phyloP scores from a whole-genome alignment of 2,329 filamentous ascomycete genomes.

The Exophiala lecanii-corni region DNA sequence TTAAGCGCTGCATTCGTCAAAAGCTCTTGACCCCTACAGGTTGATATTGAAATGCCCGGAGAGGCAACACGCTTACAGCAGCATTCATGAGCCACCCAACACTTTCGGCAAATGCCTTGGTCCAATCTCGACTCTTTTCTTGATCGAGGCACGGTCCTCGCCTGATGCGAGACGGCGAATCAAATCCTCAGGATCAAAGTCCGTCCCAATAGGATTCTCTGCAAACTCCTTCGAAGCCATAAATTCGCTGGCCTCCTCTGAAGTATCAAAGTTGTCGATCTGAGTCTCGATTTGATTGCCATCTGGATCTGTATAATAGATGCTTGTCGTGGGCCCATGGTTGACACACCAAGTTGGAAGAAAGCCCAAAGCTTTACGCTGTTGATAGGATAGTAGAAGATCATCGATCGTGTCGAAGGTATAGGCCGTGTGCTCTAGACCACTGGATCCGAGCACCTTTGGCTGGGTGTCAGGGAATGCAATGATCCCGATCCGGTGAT shows the following conservation, averaged over 20 bases:
- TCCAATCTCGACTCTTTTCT: conserved; percentile 1
- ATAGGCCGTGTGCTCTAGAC: conserved; percentile 43
- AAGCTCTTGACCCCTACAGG: too few species aligned
- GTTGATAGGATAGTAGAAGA: conserved; percentile 35
- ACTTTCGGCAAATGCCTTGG: not conserved
- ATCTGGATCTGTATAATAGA: conserved; percentile 49
- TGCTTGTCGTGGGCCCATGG: conserved; percentile 44
- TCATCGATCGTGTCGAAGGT: conserved; percentile 35
- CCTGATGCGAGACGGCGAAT: not conserved
- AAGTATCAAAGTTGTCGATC: conserved; percentile 38
- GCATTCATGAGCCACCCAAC: too few species aligned
- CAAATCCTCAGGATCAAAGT: conserved; percentile 3
- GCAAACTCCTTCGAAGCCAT: not conserved
- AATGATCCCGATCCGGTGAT: conserved; percentile 42
- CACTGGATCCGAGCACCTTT: conserved; percentile 24
- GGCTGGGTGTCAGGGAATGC: conserved; percentile 27
- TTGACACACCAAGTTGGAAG: conserved; percentile 43
- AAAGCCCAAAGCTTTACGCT: conserved; percentile 16
- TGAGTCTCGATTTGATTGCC: conserved; percentile 47
- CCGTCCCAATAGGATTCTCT: conserved; percentile 4
- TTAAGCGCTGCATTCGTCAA: too few species aligned
- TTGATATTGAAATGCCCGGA: too few species aligned
- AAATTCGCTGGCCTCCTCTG: conserved; percentile 1
- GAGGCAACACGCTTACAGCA: too few species aligned
- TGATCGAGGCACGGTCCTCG: not conserved